Evolutionary conservation across 2,329 filamentous ascomycete genomes (phyloP), one percentile per base, ranked within the genome.

Genomic region (Fusarium nisikadoi): DNA sequence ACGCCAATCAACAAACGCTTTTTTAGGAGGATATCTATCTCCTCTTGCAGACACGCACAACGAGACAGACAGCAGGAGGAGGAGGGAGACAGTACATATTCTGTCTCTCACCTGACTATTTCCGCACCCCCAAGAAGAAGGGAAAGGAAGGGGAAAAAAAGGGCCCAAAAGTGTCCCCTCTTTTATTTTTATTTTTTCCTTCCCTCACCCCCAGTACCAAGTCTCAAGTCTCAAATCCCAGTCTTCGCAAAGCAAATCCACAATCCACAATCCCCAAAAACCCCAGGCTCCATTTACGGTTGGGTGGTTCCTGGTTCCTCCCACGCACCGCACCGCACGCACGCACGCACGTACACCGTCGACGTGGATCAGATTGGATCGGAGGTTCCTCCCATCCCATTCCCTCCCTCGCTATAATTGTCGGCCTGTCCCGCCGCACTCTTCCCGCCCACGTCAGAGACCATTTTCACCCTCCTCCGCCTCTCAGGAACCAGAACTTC

Each of bases 301-400:
- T 73, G 65, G 70, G 63, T 58, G 72, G 73, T 75, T 73, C 73
- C 73, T 75, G 72, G 72, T 62, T 73, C 60, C 53, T 72, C 70
- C 60, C 70, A 69, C 54, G 64, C 52, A 55, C 52, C 20, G 46
- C 29, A 50, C 46, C 46, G 47, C 45, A 47, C 27, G 45, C 69
- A 36, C 31, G 49, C 69, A 55, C 38, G 36, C 33, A 53, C 49
- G 25, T 33, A 56, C 53, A 47, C 53, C 53, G 53, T 47, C 41
- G 53, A 43, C 56, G 69, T 72, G 70, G 70, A 72, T 72, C 70
- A 72, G 65, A 68, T 68, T 68, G 65, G 69, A 72, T 72, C 70
- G 69, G 65, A 72, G 60, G 56, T 72, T 65, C 70, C 65, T 72
- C 36, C 68, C 68, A 71, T 67, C 65, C 31, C 55, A 67, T 67